Evolutionary conservation across 202 grass and related monocot genomes (phyloP), one percentile per base, ranked within the genome.

Genomic region (Eragrostis tef): DNA sequence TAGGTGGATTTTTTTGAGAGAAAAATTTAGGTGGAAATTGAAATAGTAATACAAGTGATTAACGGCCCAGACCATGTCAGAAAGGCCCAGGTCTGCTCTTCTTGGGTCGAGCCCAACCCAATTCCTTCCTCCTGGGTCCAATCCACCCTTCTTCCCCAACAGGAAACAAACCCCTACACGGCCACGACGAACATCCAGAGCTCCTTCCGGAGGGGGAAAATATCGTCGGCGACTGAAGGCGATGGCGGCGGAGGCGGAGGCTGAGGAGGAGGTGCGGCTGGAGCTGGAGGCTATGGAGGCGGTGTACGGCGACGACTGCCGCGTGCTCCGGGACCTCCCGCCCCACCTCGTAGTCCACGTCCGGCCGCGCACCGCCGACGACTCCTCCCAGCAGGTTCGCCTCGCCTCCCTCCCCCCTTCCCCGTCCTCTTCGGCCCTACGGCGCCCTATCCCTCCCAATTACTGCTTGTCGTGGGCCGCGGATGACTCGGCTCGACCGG

Each of bases 301-400:
- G 24, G 85, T 94, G 54, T 98, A 98, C 73, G 88, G 90, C 14
- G 84, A 89, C 54, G 92, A 98, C 77, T 86, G 74, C 88, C 82
- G 86, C 82, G 88, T 98, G 86, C 60, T 94, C 46, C 22, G 59
- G 6, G 79, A 87, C 12, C 84, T 89, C 82, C 95, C 95, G 27
- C 92, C 95, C 22, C 90, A 94, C 82, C 76, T 98, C 49, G 54
- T 91, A 64, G 82, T 98, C 46, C 90, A 89, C 75, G 82, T 94
- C 68, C 71, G 90, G 22, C 92, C 95, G 34, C 85, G 85, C 73
- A 98, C 95, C 46, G 94, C 94, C 64, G 86, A 89, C 43, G 92
- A 98, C 85, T 91, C 90, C 43, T 98, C 92, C 65, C 92, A 91
- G 81, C 92, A 98, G 92, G 94, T 92, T 41, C 58, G 65, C 29